phyloP scores from a whole-genome alignment of 2,329 filamentous ascomycete species.

The Colletotrichum tanaceti region DNA sequence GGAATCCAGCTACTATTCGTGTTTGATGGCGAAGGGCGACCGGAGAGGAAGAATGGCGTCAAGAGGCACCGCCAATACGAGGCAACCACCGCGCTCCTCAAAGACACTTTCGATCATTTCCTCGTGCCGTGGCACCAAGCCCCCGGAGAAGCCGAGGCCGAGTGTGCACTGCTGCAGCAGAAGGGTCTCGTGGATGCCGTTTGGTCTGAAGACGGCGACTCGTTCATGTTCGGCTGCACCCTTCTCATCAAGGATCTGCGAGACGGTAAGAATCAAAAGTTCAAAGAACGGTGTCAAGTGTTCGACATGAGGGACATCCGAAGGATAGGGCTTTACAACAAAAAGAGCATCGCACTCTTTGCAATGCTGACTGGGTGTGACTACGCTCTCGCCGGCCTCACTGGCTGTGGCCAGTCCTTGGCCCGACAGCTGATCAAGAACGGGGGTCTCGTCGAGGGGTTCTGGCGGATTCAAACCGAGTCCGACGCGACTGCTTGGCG shows the following conservation, averaged over 20 bases:
- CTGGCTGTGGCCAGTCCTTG: background rate
- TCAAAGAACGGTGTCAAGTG: conserved; percentile 34
- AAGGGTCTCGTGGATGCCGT: conserved; percentile 60
- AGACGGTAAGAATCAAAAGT: conserved; percentile 38
- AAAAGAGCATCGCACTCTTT: conserved; percentile 5
- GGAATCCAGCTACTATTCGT: conserved; percentile 65
- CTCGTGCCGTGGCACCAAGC: conserved; percentile 57
- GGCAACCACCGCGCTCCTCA: conserved; percentile 43
- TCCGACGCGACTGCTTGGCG: conserved; percentile 1
- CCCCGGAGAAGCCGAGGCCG: conserved; percentile 60
- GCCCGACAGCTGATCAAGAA: background rate
- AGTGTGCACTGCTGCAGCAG: conserved; percentile 58
- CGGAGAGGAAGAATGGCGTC: background rate
- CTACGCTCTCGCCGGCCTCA: conserved; percentile 41
- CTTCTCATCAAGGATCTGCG: conserved; percentile 49
- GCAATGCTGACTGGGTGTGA: conserved; percentile 32
- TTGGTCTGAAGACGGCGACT: conserved; percentile 60
- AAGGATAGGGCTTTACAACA: conserved; percentile 1
- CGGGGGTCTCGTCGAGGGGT: conserved; percentile 6
- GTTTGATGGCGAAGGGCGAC: conserved; percentile 62
- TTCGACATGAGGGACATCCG: conserved; percentile 10
- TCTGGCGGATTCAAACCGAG: conserved; percentile 4
- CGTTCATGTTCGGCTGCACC: conserved; percentile 59
- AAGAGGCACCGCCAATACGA: background rate
- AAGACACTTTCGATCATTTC: conserved; percentile 51